Evolutionary conservation across 225 moss, liverwort and hornwort genomes (phyloP).

Genomic region (Ulota crispa): DNA sequence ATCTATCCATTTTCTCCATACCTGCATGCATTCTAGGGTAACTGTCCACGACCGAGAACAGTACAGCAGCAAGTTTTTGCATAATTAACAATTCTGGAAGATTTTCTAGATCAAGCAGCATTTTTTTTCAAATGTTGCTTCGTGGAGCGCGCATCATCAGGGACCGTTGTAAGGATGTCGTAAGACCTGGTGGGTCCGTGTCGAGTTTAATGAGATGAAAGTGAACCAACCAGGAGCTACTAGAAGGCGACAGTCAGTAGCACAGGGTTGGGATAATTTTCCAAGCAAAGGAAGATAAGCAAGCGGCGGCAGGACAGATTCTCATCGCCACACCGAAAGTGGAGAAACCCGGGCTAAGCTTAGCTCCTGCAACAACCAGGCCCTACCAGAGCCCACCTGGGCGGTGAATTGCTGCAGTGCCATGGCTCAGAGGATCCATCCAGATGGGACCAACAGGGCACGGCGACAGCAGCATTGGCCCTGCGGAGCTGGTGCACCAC

Average conservation of each 20-base stretch:
- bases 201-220: neutral
- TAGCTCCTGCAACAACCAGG: neutral
- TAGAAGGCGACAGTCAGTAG: neutral
- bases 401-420: neutral
- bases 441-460: too few relatives aligned
- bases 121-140: neutral
- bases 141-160: neutral
- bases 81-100: neutral
- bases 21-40: too few relatives aligned
- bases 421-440: neutral
- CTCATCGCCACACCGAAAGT: constrained; percentile 5
- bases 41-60: too few relatives aligned
- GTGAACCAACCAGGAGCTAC: neutral
- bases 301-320: constrained; percentile 3
- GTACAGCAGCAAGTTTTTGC: too few relatives aligned
- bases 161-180: neutral
- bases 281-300: neutral
- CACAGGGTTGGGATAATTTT: neutral
- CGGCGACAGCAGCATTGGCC: too few relatives aligned
- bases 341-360: neutral
- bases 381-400: neutral
- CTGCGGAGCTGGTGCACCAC: too few relatives aligned
- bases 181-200: neutral
- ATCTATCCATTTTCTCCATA: too few relatives aligned
- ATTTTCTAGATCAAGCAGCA: neutral